These are phyloP conservation scores for Mucor plumbeus DNA, from an alignment of 371 early-diverging fungal species.

Conservation along the genomic window DNA sequence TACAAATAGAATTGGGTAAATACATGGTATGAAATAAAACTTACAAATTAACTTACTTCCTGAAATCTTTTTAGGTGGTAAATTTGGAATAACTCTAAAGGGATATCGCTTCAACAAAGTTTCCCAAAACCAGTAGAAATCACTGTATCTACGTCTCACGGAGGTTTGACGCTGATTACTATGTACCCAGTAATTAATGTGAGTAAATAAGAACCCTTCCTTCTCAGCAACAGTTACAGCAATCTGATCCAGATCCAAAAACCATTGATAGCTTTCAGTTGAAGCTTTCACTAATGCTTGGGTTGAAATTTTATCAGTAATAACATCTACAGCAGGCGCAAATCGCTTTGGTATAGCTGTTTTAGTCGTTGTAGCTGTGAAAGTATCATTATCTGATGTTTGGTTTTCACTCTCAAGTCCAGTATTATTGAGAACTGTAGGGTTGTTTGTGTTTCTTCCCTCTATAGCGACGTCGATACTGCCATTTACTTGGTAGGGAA, in stretches of 20 bases:
- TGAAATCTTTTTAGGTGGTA: conserved; percentile 54
- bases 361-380: neutral
- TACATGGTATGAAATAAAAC: neutral
- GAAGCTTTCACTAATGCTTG: conserved; percentile 25
- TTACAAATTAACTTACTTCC: conserved; percentile 37
- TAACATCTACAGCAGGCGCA: conserved; percentile 1
- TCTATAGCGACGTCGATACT: conserved; percentile 2
- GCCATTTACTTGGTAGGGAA: conserved; percentile 12
- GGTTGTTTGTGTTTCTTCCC: conserved; percentile 10
- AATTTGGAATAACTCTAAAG: conserved; percentile 44
- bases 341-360: neutral
- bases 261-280: conserved; percentile 45
- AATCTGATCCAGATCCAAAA: conserved; percentile 57
- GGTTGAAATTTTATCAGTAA: conserved; percentile 20
- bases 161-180: conserved; percentile 45
- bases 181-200: conserved; percentile 51
- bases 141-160: conserved; percentile 52
- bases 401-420: conserved; percentile 6
- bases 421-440: neutral
- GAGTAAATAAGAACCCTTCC: conserved; percentile 56
- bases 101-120: conserved; percentile 47
- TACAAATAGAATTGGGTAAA: conserved; percentile 19
- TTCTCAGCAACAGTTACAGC: conserved; percentile 76
- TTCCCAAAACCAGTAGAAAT: conserved; percentile 55
- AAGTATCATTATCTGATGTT: conserved; percentile 7